Base-by-base conservation (phyloP, 2,329 filamentous ascomycete genomes). In the Cercospora sp. region DNA sequence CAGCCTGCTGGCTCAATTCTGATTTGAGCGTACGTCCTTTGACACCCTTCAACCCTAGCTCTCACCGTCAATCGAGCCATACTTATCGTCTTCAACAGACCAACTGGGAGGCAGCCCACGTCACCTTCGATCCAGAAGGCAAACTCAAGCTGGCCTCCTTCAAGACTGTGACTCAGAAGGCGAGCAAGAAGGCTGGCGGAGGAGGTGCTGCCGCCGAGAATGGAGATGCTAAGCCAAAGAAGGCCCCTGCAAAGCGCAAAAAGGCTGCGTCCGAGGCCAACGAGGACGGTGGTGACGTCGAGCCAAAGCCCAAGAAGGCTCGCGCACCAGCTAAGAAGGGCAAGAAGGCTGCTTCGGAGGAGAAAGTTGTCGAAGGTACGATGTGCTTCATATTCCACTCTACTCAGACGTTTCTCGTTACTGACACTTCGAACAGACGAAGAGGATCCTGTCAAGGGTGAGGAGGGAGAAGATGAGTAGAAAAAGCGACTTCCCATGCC, bases 81-180 rank as follows among this genome's bases (percentile, higher is more conserved):
- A 5, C 42, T 51, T 20, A 63, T 53, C 26, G 9, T 30, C 8
- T 23, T 42, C 16, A 5, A 12, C 42, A 70, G 70, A 67, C 64
- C 59, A 55, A 71, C 64, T 72, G 71, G 71, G 68, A 66, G 2
- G 66, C 31, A 33, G 68, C 71, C 9, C 3, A 61, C 39, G 30
- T 53, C 2, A 13, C 36, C 16, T 71, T 66, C 66, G 68, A 72
- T 53, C 66, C 69, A 1, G 66, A 70, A 20, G 60, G 64, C n/a
- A 69, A 72, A 31, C n/a, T 45, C n/a, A 60, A 72, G 61, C n/a
- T 68, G 42, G 68, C 64, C 12, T 70, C 67, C 9, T 72, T 72
- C 71, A 70, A 70, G 63, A 71, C 67, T 26, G 66, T 72, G 18
- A 69, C 69, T 3, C 23, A 42, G 12, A 45, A 58, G 5, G 66